Conservation (phyloP, 306 rosid genomes). For the Prunus kanzakura region DNA sequence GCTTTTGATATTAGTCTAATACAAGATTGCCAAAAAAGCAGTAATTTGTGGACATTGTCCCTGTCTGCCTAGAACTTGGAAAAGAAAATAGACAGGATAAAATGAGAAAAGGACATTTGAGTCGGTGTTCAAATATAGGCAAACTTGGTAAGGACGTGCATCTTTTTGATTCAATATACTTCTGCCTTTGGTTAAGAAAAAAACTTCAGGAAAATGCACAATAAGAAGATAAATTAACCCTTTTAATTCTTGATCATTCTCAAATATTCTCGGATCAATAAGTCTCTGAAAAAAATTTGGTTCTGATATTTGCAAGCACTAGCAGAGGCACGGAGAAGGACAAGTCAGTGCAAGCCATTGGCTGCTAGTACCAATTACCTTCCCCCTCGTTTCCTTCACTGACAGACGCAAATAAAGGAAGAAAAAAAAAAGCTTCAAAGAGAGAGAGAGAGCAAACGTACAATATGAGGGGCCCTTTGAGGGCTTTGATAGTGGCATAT, state of each 20-base stretch:
- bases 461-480: conserved; percentile 18
- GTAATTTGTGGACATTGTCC: conserved; percentile 39
- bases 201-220: background rate
- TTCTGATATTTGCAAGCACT: no score
- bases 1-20: conserved; percentile 30
- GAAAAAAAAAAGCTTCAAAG: background rate
- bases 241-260: background rate
- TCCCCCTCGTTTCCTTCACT: conserved; percentile 27
- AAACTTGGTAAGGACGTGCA: conserved; percentile 1
- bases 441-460: background rate
- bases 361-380: conserved; percentile 46
- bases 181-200: conserved; percentile 14
- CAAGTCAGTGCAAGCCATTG: conserved; percentile 48
- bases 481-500: conserved; percentile 48
- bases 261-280: background rate
- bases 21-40: conserved; percentile 36
- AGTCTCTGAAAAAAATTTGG: no score
- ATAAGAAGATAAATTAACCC: background rate
- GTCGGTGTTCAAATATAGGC: conserved; percentile 30
- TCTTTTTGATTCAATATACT: conserved; percentile 11
- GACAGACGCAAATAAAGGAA: conserved; percentile 26
- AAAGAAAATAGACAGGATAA: conserved; percentile 34
- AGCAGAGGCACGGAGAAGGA: conserved; percentile 37
- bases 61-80: conserved; percentile 47
- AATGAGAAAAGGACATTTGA: conserved; percentile 19